Evolutionary conservation across 805 yeast species (phyloP), one percentile per base, ranked within the genome.

Genomic region (Saturnispora ahearnii): DNA sequence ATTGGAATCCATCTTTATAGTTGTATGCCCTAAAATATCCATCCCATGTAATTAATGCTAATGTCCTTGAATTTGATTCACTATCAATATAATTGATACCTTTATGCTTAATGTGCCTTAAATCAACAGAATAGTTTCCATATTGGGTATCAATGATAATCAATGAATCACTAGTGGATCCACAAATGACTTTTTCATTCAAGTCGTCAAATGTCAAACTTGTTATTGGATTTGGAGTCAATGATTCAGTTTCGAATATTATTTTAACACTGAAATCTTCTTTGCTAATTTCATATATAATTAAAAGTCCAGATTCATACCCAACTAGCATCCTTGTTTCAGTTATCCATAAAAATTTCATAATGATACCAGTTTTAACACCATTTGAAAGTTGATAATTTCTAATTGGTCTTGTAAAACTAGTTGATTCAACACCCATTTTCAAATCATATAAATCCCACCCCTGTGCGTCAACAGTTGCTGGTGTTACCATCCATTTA

Each of bases 251-350:
- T 12, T 55, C 32, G 3, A 45, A 26, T 1, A 46, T 7, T 11
- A 62, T 55, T 22, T 59, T 57, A 0, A 65, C 18, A 54, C 48
- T 15, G 42, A 57, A 45, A 9, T 26, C n/a, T 28, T 15, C n/a
- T 5, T 31, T 30, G 13, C 28, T 30, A 13, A 75, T 30, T 11
- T 55, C 46, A 29, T 59, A 66, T 1, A 65, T 57, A 0, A 67
- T 64, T 6, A 79, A 71, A 56, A 77, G 81, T 0, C 96, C 95
- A 15, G 85, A 81, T 61, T 87, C 96, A 59, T 76, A 87, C 1
- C 95, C 96, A 5, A 82, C 68, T 15, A 64, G 63, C 15, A 79
- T 58, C 1, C 63, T 50, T 9, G 61, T 53, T 2, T 59, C 55
- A 10, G 57, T 57, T 1, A 73, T 57, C 63, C 78, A 73, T 1